Evolutionary conservation across 148 eudicot genomes (phyloP), one percentile per base, ranked within the genome.

Genomic region (Agrostemma githago): DNA sequence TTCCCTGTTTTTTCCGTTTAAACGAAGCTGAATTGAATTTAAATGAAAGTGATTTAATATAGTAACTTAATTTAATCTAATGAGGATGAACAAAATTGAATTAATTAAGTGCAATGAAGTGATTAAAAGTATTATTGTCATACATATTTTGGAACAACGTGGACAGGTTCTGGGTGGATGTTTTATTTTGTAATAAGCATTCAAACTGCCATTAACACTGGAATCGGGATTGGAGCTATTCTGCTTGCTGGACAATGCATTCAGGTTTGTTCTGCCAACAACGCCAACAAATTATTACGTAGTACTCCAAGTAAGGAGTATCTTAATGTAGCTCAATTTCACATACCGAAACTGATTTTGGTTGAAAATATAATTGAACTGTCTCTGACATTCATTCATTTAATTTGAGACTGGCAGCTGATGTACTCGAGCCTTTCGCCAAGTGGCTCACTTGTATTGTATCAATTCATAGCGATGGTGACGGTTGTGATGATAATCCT

Each of bases 191-290:
- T 95, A 34, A 79, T 95, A 66, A 85, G 71, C 77, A 88, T 95
- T 72, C 98, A 95, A 79, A 89, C 93, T n/a, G 92, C 97, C 11
- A 90, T 95, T 74, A 95, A 95, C 74, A 90, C 93, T 6, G 98
- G 98, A 56, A 81, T 92, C 42, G 83, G 92, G 37, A 89, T 92
- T 17, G 98, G 90, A 81, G 84, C 88, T 46, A 87, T 92, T 78
- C 81, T 95, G 72, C 92, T 95, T 15, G 89, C 96, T 21, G 97
- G 97, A 26, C 82, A 95, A 86, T 90, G 96, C 85, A 85, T 95
- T 62, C 85, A 95, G 96, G 98, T 95, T 84, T 77, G 72, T 60
- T 53, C 41, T 9, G 9, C 10, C 34, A 26, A n/a, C 54, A 8
- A 0, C 43, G 53, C 21, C 62, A 16, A 8, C 51, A 46, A 46